These are phyloP conservation scores for Pseudogymnoascus sp. DNA, from an alignment of 2,329 filamentous ascomycete genomes.

Conservation along the genomic window DNA sequence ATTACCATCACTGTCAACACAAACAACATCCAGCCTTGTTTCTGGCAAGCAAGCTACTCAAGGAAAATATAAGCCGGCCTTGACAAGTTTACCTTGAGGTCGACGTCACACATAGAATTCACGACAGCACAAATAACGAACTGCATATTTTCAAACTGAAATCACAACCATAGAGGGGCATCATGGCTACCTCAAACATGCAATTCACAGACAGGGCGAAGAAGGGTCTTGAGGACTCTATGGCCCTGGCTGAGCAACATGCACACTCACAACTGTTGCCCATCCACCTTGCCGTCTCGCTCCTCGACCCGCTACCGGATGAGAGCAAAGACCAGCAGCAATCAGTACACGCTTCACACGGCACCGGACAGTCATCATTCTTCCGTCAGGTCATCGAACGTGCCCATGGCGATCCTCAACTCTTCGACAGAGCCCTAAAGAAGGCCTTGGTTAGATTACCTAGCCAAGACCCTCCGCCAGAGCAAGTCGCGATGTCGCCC, in stretches of 20 bases:
- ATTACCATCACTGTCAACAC: background rate
- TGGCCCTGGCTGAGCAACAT: slow-evolving; percentile 80
- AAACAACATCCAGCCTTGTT: background rate
- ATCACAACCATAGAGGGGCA: slow-evolving; percentile 23
- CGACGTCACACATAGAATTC: background rate
- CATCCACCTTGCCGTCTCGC: slow-evolving; percentile 76
- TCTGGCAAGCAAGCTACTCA: background rate
- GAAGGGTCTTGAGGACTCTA: slow-evolving; percentile 82
- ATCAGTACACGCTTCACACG: slow-evolving; percentile 54
- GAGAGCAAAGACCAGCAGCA: slow-evolving; percentile 73
- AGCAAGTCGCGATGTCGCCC: slow-evolving; percentile 75
- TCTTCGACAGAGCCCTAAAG: slow-evolving; percentile 82
- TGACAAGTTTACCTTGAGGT: background rate
- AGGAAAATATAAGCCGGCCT: background rate
- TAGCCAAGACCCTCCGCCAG: slow-evolving; percentile 89
- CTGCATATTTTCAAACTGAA: background rate
- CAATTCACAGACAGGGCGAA: slow-evolving; percentile 91
- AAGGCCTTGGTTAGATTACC: slow-evolving; percentile 84
- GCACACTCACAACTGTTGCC: slow-evolving; percentile 85
- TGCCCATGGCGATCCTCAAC: slow-evolving; percentile 85
- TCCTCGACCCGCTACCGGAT: slow-evolving; percentile 68
- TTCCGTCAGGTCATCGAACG: slow-evolving; percentile 92
- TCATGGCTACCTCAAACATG: slow-evolving; percentile 63
- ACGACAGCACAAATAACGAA: background rate
- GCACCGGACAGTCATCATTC: slow-evolving; percentile 57